Evolutionary conservation across 768 basidiomycete genomes (phyloP).

Genomic region (Lactifluus piperatus): DNA sequence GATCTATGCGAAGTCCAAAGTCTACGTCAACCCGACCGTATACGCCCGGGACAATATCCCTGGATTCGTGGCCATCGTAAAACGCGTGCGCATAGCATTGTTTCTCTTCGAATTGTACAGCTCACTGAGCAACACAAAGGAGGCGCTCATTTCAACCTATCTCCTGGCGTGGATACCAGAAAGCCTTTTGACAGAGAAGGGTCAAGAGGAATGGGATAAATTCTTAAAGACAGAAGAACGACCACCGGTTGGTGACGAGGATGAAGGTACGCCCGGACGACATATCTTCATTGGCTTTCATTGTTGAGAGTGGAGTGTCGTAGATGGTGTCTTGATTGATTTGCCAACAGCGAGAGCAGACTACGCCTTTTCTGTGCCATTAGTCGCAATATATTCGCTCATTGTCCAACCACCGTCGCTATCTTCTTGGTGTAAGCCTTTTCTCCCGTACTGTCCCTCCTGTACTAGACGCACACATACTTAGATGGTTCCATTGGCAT

Average conservation of each 20-base stretch:
- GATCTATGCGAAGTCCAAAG: conserved; percentile 87
- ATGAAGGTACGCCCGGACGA: conserved; percentile 47
- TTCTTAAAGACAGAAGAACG: conserved; percentile 79
- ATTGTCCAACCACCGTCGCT: conserved; percentile 76
- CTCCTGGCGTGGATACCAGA: conserved; percentile 94
- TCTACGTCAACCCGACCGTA: conserved; percentile 90
- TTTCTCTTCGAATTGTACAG: conserved; percentile 14
- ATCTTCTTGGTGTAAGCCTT: conserved; percentile 68
- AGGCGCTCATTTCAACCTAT: conserved; percentile 65
- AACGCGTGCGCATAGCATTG: conserved; percentile 48
- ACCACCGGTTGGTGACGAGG: conserved; percentile 49
- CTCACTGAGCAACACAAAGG: conserved; percentile 34
- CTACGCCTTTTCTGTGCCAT: conserved; percentile 91
- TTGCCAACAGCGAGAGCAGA: conserved; percentile 77
- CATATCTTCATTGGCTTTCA: background rate
- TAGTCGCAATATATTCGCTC: conserved; percentile 84
- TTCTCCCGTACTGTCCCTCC: background rate
- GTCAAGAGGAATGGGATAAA: conserved; percentile 80
- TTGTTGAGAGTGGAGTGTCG: background rate
- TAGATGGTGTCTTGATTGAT: conserved; percentile 81
- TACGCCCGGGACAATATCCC: conserved; percentile 90
- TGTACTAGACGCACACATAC: background rate
- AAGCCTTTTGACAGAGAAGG: conserved; percentile 70
- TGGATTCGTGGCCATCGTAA: conserved; percentile 88
- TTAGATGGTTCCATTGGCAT: conserved; percentile 83